These are phyloP conservation scores for Heritiera littoralis DNA, from an alignment of 345 rosid species.

Conservation along the genomic window DNA sequence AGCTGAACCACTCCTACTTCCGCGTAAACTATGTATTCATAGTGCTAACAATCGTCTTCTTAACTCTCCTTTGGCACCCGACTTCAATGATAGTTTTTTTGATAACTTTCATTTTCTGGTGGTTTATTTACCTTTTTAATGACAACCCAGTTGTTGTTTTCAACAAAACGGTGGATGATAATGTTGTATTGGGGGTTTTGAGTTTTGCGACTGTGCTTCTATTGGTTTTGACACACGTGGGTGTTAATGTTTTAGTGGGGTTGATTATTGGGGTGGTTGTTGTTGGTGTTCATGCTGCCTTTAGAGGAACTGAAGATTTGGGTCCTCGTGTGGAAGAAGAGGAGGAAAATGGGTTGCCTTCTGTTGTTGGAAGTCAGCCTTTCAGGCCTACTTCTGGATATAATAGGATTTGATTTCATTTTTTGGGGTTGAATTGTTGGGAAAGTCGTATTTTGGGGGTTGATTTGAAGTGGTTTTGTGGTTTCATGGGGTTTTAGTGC, in stretches of 20 bases:
- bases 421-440: slow-evolving; percentile 9
- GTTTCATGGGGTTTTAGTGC: not conserved
- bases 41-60: slow-evolving; percentile 58
- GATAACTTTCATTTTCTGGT: slow-evolving; percentile 66
- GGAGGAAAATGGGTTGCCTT: slow-evolving; percentile 57
- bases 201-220: slow-evolving; percentile 63
- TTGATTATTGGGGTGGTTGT: slow-evolving; percentile 53
- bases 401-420: slow-evolving; percentile 45
- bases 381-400: slow-evolving; percentile 46
- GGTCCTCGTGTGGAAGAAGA: slow-evolving; percentile 63
- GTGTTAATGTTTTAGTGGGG: slow-evolving; percentile 66
- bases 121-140: slow-evolving; percentile 61
- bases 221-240: slow-evolving; percentile 73
- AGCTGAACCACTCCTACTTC: slow-evolving; percentile 60
- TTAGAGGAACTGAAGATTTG: slow-evolving; percentile 68
- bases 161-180: slow-evolving; percentile 33
- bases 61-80: slow-evolving; percentile 81
- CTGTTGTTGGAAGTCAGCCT: slow-evolving; percentile 57
- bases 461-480: not conserved
- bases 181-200: slow-evolving; percentile 38
- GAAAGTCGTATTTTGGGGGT: not conserved
- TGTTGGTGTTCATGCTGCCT: slow-evolving; percentile 64
- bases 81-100: slow-evolving; percentile 68
- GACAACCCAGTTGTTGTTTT: slow-evolving; percentile 61
- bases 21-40: slow-evolving; percentile 70